These are phyloP conservation scores for Rhodomyrtus tomentosa DNA, from an alignment of 345 rosid species.

Conservation along the genomic window DNA sequence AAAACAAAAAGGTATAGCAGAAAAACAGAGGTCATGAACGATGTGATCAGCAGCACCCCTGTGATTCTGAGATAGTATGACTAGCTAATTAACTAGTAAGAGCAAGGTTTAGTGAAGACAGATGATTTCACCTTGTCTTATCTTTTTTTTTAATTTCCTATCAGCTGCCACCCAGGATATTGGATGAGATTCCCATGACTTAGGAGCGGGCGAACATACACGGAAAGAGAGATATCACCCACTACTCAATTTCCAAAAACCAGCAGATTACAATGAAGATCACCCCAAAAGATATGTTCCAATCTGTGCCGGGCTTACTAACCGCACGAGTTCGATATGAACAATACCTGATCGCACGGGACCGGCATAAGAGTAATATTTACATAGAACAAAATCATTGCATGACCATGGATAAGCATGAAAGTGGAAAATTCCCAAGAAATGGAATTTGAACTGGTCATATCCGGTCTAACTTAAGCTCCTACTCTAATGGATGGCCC, in stretches of 20 bases:
- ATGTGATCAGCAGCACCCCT: neutral
- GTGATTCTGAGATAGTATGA: neutral
- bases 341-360: neutral
- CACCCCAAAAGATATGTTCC: neutral
- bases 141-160: neutral
- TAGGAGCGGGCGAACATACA: neutral
- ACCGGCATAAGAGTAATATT: neutral
- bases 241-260: neutral
- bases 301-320: neutral
- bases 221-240: neutral
- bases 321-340: neutral
- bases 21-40: neutral
- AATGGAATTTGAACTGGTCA: neutral
- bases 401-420: neutral
- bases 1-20: neutral
- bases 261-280: neutral
- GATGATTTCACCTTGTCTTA: neutral
- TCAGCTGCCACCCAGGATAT: neutral
- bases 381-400: neutral
- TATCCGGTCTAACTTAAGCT: neutral
- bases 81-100: neutral
- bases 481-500: neutral
- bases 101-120: neutral
- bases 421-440: neutral
- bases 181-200: neutral